phyloP scores from a whole-genome alignment of 768 basidiomycete species.

The Termitomyces bulborhizus region DNA sequence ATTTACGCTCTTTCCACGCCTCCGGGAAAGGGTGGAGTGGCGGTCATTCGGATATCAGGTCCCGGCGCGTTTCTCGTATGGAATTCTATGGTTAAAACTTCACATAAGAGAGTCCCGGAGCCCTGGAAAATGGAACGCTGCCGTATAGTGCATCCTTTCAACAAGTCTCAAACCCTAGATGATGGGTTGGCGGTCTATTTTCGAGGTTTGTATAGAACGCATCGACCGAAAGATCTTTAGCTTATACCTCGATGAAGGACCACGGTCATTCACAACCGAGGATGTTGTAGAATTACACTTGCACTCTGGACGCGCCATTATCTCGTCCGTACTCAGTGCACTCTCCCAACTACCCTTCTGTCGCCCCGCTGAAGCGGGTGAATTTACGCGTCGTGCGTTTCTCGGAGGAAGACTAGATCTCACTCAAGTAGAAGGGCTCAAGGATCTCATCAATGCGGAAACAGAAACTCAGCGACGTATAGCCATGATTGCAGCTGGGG shows the following conservation, averaged over 20 bases:
- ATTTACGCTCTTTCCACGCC: slow-evolving; percentile 89
- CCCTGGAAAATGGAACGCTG: slow-evolving; percentile 72
- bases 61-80: slow-evolving; percentile 63
- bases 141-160: slow-evolving; percentile 56
- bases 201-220: slow-evolving; percentile 40
- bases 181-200: slow-evolving; percentile 82
- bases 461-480: slow-evolving; percentile 76
- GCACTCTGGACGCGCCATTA: slow-evolving; percentile 80
- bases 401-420: slow-evolving; percentile 76
- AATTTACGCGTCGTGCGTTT: slow-evolving; percentile 85
- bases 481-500: slow-evolving; percentile 64
- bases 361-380: slow-evolving; percentile 79
- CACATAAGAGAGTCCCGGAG: slow-evolving; percentile 27
- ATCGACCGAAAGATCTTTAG: background rate
- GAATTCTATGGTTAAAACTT: slow-evolving; percentile 41
- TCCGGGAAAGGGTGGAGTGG: slow-evolving; percentile 79
- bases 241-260: slow-evolving; percentile 35
- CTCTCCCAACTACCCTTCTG: slow-evolving; percentile 56
- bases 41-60: slow-evolving; percentile 78
- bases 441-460: slow-evolving; percentile 84
- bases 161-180: slow-evolving; percentile 54
- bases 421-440: slow-evolving; percentile 84
- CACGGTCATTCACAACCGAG: slow-evolving; percentile 79
- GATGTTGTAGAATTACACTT: slow-evolving; percentile 80
- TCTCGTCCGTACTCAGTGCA: slow-evolving; percentile 61